Base-by-base conservation (phyloP, 192 early-diverging fungal species). In the Globomyces pollinis-pini region DNA sequence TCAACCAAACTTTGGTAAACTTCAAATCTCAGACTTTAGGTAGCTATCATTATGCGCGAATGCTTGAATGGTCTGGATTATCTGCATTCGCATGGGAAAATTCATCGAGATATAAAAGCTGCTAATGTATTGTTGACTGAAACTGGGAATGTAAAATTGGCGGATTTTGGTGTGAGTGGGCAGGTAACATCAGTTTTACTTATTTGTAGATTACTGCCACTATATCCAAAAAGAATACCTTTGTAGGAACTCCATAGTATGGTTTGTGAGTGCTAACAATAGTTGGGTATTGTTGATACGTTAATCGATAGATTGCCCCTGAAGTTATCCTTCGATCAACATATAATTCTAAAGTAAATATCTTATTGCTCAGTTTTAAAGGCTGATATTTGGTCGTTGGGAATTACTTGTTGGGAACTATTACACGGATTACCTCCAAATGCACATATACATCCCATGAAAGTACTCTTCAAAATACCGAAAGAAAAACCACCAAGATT, bases 371-470 rank as follows among this genome's bases (percentile, higher is more conserved):
- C 21, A 93, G 94, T 3, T 96, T 99, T 64, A 96, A n/a, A n/a
- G n/a, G 95, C 94, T 0, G 96, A 99, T 68, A 93, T 97, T 31
- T 99, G 94, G 94, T 93, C 90, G 16, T 76, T 99, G 20, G 94
- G 94, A 4, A 97, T 99, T 64, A 96, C 93, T 1, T 64, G 64
- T 3, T 76, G 81, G 42, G 79, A 83, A 61, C 73, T 83, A 69
- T 74, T 76, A 15, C 68, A 76, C 38, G 92, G 91, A 12, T 76
- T 86, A 63, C 92, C 96, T 23, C 96, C 94, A 18, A 86, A 91
- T 52, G 88, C 91, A 9, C 88, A 99, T 58, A 76, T 92, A 62
- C 92, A 91, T 59, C 93, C 94, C 3, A 91, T 96, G 88, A 88
- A 90, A 64, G 96, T 91, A 12, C 71, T 99, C 21, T 92, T 96